Base-by-base conservation (phyloP, 179 eudicot species). In the Beta macrorhiza region DNA sequence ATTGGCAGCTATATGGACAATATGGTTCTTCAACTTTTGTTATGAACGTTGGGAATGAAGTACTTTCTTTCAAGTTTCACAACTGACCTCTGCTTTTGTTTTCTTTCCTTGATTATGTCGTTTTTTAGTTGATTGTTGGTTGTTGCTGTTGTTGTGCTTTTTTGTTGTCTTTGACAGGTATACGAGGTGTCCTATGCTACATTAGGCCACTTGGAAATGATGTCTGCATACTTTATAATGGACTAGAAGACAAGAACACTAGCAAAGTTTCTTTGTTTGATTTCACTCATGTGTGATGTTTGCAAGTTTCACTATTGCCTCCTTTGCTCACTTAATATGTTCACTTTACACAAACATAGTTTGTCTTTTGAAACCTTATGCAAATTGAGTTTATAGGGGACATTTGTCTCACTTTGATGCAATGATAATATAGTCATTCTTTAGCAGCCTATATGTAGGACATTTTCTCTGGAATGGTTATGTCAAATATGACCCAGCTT, bases 331-430 rank as follows among this genome's bases (percentile, higher is more conserved):
- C 29, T 25, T 78, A 15, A 2, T 51, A 20, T 16, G 16, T 53
- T 20, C 51, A 65, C 14, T 10, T n/a, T 19, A 10, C 25, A 61
- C 53, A 49, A 49, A 49, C 9, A 7, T 49, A 49, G 10, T 49
- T 25, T 49, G 9, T 9, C 11, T 49, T 49, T 49, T 5, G 53
- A 9, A 49, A 49, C 53, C 53, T 49, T 49, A 49, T 0, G 1
- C 53, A 7, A 49, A 49, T 49, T 49, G 25, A 78, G 17, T 68
- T 68, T 68, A 22, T 57, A 44, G 64, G 68, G 57, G 71, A 57
- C 69, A 56, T 14, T 67, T 20, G 15, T 55, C 78, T 73, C 78
- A 65, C 22, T 72, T 17, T 73, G 76, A 37, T 64, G 74, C 16
- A 56, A 22, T 25, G 19, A 45, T 74, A 2, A 72, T 72, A 20